phyloP scores from a whole-genome alignment of 345 rosid species.

The Clarkia xantiana region DNA sequence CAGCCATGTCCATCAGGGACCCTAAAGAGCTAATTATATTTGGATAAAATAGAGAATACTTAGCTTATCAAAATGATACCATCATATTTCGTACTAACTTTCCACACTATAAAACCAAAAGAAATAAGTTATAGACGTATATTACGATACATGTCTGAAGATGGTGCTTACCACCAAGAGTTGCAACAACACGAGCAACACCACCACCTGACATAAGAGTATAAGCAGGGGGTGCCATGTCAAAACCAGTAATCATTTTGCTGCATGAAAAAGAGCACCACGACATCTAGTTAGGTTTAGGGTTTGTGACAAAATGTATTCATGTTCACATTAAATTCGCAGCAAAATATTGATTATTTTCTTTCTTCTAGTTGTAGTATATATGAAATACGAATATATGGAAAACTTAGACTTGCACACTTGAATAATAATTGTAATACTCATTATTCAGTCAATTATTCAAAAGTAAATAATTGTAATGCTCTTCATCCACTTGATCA shows the following conservation, averaged over 20 bases:
- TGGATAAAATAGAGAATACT: conserved; percentile 18
- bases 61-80: conserved; percentile 84
- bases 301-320: too few relatives aligned
- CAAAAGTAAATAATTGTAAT: too few relatives aligned
- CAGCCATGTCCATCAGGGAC: conserved; percentile 26
- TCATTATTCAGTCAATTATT: too few relatives aligned
- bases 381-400: too few relatives aligned
- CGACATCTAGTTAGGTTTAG: too few relatives aligned
- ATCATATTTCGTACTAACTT: conserved; percentile 59
- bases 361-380: too few relatives aligned
- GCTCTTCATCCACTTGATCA: too few relatives aligned
- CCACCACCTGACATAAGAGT: conserved; percentile 55
- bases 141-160: conserved; percentile 9
- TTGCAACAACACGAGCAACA: conserved; percentile 35
- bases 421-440: too few relatives aligned
- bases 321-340: too few relatives aligned
- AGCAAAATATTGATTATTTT: too few relatives aligned
- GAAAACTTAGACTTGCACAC: too few relatives aligned
- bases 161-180: conserved; percentile 18
- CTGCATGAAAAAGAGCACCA: conserved; percentile 30
- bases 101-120: conserved; percentile 74
- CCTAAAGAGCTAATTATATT: conserved; percentile 22
- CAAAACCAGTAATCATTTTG: conserved; percentile 72
- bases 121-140: conserved; percentile 38
- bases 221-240: conserved; percentile 83